These are phyloP conservation scores for Staphylotrichum tortipilum DNA, from an alignment of 495 filamentous ascomycete genomes.

Conservation along the genomic window DNA sequence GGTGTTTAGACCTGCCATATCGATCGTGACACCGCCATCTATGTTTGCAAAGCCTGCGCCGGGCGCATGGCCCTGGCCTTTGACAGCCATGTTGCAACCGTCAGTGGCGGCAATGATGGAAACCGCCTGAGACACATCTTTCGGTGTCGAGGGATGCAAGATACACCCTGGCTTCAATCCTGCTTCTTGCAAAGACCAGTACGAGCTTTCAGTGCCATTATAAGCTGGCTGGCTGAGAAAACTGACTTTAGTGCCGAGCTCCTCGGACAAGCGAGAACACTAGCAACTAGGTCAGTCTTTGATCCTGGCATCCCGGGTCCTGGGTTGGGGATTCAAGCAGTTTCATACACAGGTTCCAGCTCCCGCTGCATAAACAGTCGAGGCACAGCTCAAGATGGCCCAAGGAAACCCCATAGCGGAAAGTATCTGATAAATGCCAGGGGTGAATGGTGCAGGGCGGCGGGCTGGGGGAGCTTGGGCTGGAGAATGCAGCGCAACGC, in stretches of 20 bases:
- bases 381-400: neutral
- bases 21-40: conserved; percentile 37
- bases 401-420: neutral
- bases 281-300: neutral
- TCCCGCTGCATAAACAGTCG: neutral
- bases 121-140: neutral
- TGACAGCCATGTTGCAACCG: neutral
- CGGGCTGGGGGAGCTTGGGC: no score
- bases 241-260: neutral
- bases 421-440: no score
- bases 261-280: neutral
- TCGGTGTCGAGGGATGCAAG: neutral
- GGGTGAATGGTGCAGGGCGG: no score
- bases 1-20: conserved; percentile 25
- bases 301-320: neutral
- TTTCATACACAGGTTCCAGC: neutral
- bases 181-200: neutral
- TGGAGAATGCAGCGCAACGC: no score
- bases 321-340: neutral
- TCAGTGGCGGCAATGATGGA: neutral
- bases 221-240: neutral
- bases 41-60: conserved; percentile 22
- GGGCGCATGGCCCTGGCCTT: conserved; percentile 2
- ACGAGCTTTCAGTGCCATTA: neutral
- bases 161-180: neutral